A percentile compares a stretch with the other conserved stretches of the same genome.
These are phyloP conservation scores for Cyberlindnera misumaiensis DNA, from an alignment of 805 yeast species.

Conservation along the genomic window DNA sequence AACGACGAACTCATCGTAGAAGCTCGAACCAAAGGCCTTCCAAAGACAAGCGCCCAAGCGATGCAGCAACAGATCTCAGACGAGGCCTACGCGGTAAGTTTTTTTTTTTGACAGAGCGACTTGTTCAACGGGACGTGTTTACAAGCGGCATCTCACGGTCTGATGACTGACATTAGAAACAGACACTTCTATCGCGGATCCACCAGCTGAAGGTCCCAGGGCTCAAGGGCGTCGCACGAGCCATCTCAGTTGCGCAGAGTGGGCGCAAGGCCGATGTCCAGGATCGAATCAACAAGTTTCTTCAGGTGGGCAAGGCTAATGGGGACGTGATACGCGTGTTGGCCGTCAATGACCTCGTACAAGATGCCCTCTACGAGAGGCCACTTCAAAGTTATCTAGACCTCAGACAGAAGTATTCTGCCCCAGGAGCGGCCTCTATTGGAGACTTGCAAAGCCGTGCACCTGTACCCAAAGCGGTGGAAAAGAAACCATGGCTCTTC, in stretches of 20 bases:
- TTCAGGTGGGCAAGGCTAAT: conserved; percentile 35
- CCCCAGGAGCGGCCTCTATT: conserved; percentile 1
- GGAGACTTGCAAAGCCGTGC: not conserved
- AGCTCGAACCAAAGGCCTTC: too few relatives aligned
- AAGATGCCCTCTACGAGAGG: conserved; percentile 27
- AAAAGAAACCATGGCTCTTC: conserved; percentile 35
- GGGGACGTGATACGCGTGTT: conserved; percentile 37
- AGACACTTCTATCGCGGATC: conserved; percentile 14
- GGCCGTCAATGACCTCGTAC: conserved; percentile 39
- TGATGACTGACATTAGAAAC: too few relatives aligned
- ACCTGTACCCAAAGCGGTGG: conserved; percentile 5
- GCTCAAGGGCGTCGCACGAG: conserved; percentile 45
- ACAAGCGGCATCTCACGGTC: too few relatives aligned
- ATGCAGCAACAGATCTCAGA: conserved; percentile 2
- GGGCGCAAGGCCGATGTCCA: conserved; percentile 61
- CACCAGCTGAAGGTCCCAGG: conserved; percentile 36
- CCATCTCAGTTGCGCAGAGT: conserved; percentile 39
- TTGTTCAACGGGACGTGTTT: too few relatives aligned
- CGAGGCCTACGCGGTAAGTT: conserved; percentile 1
- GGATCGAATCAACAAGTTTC: conserved; percentile 42
- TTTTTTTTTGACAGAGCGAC: not conserved
- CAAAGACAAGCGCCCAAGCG: not conserved
- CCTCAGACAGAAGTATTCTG: conserved; percentile 10
- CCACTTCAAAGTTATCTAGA: conserved; percentile 33
- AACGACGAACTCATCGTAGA: too few relatives aligned